Base-by-base conservation (phyloP, 179 eudicot genomes). In the Pouteria campechiana region DNA sequence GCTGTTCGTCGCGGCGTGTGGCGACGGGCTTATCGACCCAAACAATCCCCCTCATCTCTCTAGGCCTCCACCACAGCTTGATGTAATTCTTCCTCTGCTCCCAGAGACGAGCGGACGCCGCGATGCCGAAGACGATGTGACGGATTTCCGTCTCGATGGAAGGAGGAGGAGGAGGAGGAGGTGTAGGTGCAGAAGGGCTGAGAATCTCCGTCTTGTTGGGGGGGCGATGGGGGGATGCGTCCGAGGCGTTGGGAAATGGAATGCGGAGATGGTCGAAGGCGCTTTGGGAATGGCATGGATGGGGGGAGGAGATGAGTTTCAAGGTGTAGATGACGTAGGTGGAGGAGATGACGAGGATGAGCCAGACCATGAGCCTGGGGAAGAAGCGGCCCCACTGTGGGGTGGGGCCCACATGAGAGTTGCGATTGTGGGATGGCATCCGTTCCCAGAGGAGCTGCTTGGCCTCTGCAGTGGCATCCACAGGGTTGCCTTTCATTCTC, bases 61-160 rank as follows among this genome's bases (percentile, higher is more conserved):
- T 27, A 2, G 74, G 69, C 11, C 58, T 65, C 71, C 70, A 88
- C 97, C 97, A 89, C 8, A 72, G 59, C 51, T 80, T 80, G 42
- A 84, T 78, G 69, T 88, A 88, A 7, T 80, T 54, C 14, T 73
- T 81, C 16, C 97, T 57, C 43, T 72, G 46, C 1, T 61, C 55
- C 97, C 97, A 88, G 16, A 78, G 57, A 43, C 62, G 70, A 0
- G 97, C 60, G 11, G 97, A 88, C 4, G 78, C 95, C 0, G 78
- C 95, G 63, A 88, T 80, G 74, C 97, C 97, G 73, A 88, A 88
- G 1, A 73, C 84, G 23, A 88, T 40, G 63, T 88, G 78, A 6
- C 74, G 50, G 4, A 87, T 65, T 29, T 68, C 72, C 53, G 23
- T 46, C 32, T 55, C 55, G 47, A 32, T 18, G 4, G 7, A 24